phyloP scores from a whole-genome alignment of 495 filamentous ascomycete genomes.

The Lentithecium fluviatile region DNA sequence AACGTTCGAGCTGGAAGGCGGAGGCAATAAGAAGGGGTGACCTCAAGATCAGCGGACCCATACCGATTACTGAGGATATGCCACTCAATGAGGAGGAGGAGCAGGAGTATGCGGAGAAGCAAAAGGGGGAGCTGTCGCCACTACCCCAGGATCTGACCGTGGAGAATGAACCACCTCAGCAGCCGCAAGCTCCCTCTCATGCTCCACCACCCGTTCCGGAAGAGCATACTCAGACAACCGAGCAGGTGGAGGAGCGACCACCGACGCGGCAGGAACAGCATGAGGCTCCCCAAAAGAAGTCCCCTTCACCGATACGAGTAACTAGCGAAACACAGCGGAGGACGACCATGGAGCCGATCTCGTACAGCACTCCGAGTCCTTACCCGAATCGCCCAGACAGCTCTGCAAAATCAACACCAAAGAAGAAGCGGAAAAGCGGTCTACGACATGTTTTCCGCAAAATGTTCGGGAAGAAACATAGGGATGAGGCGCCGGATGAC shows the following conservation, averaged over 20 bases:
- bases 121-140: conserved; percentile 3
- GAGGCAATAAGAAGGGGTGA: conserved; percentile 41
- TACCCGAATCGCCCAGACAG: conserved; percentile 22
- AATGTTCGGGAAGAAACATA: conserved; percentile 34
- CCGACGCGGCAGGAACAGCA: conserved; percentile 3
- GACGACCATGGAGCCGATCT: neutral
- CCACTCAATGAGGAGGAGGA: conserved; percentile 32
- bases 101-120: conserved; percentile 21
- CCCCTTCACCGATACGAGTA: conserved; percentile 8
- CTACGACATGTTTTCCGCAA: conserved; percentile 33
- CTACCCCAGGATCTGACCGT: neutral
- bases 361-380: conserved; percentile 24
- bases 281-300: conserved; percentile 15
- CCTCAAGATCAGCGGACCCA: conserved; percentile 40
- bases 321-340: conserved; percentile 15
- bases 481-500: conserved; percentile 10
- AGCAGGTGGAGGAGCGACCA: conserved; percentile 1
- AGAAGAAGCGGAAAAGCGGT: conserved; percentile 35
- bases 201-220: neutral
- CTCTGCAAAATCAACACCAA: conserved; percentile 15
- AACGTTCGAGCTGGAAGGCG: conserved; percentile 34
- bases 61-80: conserved; percentile 35
- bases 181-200: conserved; percentile 3
- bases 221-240: neutral
- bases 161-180: neutral